Conservation (phyloP, 768 basidiomycete species). For the Leucocoprinus birnbaumii region DNA sequence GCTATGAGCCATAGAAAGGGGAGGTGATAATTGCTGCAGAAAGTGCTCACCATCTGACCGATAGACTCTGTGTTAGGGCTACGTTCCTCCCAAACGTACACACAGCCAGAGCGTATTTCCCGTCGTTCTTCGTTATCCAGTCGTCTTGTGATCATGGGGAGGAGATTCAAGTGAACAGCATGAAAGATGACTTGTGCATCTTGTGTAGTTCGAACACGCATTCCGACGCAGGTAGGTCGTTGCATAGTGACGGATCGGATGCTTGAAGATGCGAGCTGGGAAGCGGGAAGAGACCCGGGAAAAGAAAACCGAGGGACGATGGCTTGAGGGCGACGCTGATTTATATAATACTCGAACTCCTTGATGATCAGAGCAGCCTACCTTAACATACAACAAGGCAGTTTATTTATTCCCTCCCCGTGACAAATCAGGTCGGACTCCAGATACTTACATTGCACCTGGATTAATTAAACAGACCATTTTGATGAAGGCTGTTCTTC, state of each 20-base stretch:
- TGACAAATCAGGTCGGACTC: conserved; percentile 7
- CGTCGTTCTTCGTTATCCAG: conserved; percentile 77
- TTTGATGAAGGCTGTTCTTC: conserved; percentile 9
- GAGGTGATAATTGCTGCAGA: conserved; percentile 4
- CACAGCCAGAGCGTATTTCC: conserved; percentile 63
- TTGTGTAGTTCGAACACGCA: conserved; percentile 59
- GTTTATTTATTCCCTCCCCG: background rate
- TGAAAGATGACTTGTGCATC: conserved; percentile 79
- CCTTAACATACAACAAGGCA: conserved; percentile 18
- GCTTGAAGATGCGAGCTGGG: background rate
- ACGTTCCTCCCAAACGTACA: conserved; percentile 85
- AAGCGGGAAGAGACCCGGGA: background rate
- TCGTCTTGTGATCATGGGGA: conserved; percentile 69
- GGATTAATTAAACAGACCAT: conserved; percentile 3
- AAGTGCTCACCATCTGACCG: conserved; percentile 39
- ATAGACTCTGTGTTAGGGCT: conserved; percentile 63
- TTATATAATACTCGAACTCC: conserved; percentile 11
- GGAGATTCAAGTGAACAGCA: conserved; percentile 52
- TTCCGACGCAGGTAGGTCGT: conserved; percentile 60
- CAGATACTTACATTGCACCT: conserved; percentile 9
- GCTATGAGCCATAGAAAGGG: conserved; percentile 11
- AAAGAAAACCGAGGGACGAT: conserved; percentile 2
- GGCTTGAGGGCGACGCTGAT: background rate
- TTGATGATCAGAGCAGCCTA: conserved; percentile 26
- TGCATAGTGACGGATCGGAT: conserved; percentile 41